Base-by-base conservation (phyloP, 2,329 filamentous ascomycete species). In the Rhexocercosporidium sp. region DNA sequence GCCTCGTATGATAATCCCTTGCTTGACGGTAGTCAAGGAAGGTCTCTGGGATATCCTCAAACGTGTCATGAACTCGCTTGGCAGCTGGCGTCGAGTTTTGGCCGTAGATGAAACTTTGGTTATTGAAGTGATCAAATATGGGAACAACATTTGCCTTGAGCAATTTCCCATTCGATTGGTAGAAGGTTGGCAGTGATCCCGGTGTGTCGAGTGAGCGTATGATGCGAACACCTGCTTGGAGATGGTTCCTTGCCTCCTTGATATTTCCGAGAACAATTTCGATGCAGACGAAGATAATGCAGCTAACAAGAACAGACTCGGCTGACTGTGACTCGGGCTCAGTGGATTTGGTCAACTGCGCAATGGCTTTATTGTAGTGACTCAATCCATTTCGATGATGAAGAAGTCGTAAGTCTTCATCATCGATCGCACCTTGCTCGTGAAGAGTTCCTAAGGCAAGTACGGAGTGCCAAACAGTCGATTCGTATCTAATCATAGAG, bases 361-460 rank as follows among this genome's bases (percentile, higher is more conserved):
- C 20, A 27, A 66, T 22, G 12, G 65, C 65, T 64, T 66, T 27
- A 53, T 66, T 64, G 34, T 66, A 64, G 16, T 66, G 65, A 22
- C 39, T 29, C 53, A 66, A 22, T 7, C 60, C 65, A 47, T 41
- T 62, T 47, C 64, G 20, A 25, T 51, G 44, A n/a, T 22, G 59
- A 39, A 9, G 41, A 14, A 18, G 27, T 41, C 22, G 37, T 14
- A 22, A 29, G n/a, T 57, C 27, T 46, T 49, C 62, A 16, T 57
- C 20, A 27, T 25, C 27, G 3, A 49, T 39, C 27, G 56, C 18
- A 2, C 49, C 39, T 44, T 49, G 62, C 31, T 64, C 62, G 22
- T 62, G 49, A 9, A 63, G 60, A 41, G 34, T 63, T 31, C 60
- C 54, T 11, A 66, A 20, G 29, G 65, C 53, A 16, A 66, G 44